Evolutionary conservation across 495 filamentous ascomycete species (phyloP).

Genomic region (Hypoxylon trugodes): DNA sequence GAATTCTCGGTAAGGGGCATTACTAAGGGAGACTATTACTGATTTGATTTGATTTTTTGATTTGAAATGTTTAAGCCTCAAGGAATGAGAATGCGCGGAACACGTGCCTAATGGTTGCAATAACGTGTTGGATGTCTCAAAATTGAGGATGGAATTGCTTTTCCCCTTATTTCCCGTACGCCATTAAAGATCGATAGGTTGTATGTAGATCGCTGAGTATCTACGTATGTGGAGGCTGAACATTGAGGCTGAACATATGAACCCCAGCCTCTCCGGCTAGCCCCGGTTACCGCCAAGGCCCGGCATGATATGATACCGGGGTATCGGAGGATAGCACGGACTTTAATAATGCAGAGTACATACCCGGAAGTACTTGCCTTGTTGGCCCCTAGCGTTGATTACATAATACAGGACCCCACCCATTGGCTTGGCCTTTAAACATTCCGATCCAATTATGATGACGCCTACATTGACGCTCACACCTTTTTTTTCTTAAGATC

Average conservation of each 20-base stretch:
- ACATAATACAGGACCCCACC: slow-evolving; percentile 2
- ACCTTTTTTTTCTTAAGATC: slow-evolving; percentile 30
- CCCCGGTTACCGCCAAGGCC: neutral
- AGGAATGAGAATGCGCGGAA: too few species aligned
- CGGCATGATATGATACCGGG: too few species aligned
- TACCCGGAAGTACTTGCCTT: neutral
- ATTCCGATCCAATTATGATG: slow-evolving; percentile 26
- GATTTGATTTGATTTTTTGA: neutral
- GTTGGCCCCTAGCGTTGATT: too few species aligned
- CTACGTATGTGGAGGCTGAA: slow-evolving; percentile 12
- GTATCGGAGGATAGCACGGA: too few species aligned
- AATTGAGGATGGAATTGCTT: neutral
- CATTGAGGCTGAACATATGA: slow-evolving; percentile 22
- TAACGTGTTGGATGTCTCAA: slow-evolving; percentile 14
- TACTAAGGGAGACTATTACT: too few species aligned
- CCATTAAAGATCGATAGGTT: slow-evolving; percentile 2
- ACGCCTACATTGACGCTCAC: too few species aligned
- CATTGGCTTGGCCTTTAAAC: slow-evolving; percentile 6
- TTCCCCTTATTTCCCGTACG: neutral
- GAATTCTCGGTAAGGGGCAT: too few species aligned
- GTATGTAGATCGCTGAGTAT: neutral
- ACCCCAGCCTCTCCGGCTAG: neutral
- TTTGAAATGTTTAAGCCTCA: neutral
- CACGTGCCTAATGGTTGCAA: slow-evolving; percentile 8
- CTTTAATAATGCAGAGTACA: neutral